Base-by-base conservation (phyloP, 495 filamentous ascomycete genomes). In the Penicillium desertorum region DNA sequence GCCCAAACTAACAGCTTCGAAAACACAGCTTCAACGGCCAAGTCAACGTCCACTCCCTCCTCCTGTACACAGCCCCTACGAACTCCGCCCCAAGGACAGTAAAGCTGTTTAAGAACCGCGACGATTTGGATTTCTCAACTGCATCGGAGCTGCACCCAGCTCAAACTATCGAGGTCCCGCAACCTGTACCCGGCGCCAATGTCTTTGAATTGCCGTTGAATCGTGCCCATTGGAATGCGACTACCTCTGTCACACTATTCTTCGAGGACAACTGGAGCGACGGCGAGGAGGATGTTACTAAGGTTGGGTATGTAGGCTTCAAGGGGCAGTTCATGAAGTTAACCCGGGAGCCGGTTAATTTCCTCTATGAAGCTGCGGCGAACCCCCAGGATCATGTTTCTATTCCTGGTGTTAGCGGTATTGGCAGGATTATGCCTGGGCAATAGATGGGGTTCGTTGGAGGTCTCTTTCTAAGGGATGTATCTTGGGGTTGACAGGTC, bases 281-380 rank as follows among this genome's bases (percentile, higher is more conserved):
- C 49, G 83, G 79, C 0, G 87, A 88, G 16, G 88, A 90, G 55
- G 89, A 95, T 54, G 82, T 88, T 51, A 93, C 90, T 20, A 79
- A 86, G 36, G 71, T 98, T 2, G 84, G 78, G 45, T 98, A 96
- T 71, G 59, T 98, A 53, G 94, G 90, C 0, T 96, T 98, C 76
- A 91, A 89, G 71, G 94, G 94, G 30, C 88, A 96, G 65, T 96
- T 90, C 76, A 90, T 91, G 84, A 83, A 85, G 64, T 69, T 96
- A 63, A 91, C 86, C 19, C 81, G 88, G 44, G 92, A 95, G 67
- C 91, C 94, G 14, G 75, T 88, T 5, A 89, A 87, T 57, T 88
- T 96, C 60, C 61, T 96, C 46, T 98, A 98, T 71, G 94, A 98
- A 81, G 88, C 90, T 19, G 92, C 94, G 16, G 87, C 94, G 30